A percentile compares a stretch with the other conserved stretches of the same genome.
These are phyloP conservation scores for Glycine soja DNA, from an alignment of 306 rosid genomes.

Conservation along the genomic window DNA sequence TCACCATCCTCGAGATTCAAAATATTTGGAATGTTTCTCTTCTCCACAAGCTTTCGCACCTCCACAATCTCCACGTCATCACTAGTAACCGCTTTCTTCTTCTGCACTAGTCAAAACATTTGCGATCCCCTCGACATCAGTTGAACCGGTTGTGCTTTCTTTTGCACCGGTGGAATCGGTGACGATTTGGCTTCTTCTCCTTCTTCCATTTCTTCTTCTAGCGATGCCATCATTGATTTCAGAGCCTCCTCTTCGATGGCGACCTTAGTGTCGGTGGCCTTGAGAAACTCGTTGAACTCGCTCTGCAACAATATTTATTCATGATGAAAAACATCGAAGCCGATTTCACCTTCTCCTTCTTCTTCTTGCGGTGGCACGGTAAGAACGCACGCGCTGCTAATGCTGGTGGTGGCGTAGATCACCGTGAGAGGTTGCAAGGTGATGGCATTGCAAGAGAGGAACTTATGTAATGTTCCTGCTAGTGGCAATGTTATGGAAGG, in stretches of 20 bases:
- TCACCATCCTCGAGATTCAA: slow-evolving; percentile 84
- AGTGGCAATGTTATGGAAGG: neutral
- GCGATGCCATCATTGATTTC: slow-evolving; percentile 5
- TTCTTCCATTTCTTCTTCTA: neutral
- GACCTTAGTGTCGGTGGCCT: slow-evolving; percentile 44
- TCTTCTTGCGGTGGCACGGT: slow-evolving; percentile 14
- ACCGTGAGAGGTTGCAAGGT: slow-evolving; percentile 45
- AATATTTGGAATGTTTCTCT: slow-evolving; percentile 38
- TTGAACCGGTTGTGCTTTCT: neutral
- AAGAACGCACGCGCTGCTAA: slow-evolving; percentile 62
- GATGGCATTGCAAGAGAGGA: neutral
- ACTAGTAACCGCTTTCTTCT: too few relatives aligned
- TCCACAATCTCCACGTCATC: too few relatives aligned
- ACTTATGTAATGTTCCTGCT: slow-evolving; percentile 39
- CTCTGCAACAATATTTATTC: too few relatives aligned
- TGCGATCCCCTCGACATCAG: too few relatives aligned
- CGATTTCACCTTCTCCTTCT: slow-evolving; percentile 15
- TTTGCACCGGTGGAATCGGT: neutral
- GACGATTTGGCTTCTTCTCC: neutral
- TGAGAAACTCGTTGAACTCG: slow-evolving; percentile 44
- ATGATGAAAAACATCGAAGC: too few relatives aligned
- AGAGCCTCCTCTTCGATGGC: slow-evolving; percentile 45
- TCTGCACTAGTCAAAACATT: too few relatives aligned
- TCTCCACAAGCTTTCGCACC: neutral
- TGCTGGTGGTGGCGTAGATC: slow-evolving; percentile 56